Evolutionary conservation across 1,139 yeast genomes (phyloP), one percentile per base, ranked within the genome.

Genomic region (Wickerhamiella infanticola): DNA sequence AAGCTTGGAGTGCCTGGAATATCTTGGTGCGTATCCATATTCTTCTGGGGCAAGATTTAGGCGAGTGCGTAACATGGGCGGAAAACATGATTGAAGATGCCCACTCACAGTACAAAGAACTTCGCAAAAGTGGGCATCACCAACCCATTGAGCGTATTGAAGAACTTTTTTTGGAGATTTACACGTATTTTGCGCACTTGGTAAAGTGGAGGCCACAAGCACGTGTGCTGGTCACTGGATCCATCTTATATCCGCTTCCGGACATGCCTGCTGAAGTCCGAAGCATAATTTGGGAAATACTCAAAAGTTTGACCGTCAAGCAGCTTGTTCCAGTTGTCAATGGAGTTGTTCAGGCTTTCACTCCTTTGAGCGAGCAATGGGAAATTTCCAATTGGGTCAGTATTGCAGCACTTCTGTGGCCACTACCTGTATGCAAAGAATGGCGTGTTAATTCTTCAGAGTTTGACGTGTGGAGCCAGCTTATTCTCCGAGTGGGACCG

Each of bases 1-100:
- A 48, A 37, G 55, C 55, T 2, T 42, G 50, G 23, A 52, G 55
- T 41, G 55, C 54, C 1, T 53, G 55, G 55, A 26, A 42, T 18
- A 45, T 48, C 5, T 40, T 50, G 11, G 45, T 46, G 1, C 37
- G 45, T 24, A 39, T 45, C 3, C 27, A 24, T 7, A 36, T 39
- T 3, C 6, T 29, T 3, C 33, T 18, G 4, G 11, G 24, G 1
- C 11, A 8, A 4, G 39, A 43, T 3, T 5, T 29, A 2, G 26
- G 7, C 3, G 55, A 52, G 13, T 50, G 51, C 36, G 29, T 13
- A 2, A 7, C 9, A 6, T 53, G 55, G 55, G 45, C 52, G 40
- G 6, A 24, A 7, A 39, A 40, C 8, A 5, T 46, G 31, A 26
- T 27, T 4, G 2, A 8, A 6, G 37, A 40, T 29, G 40, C 40